Base-by-base conservation (phyloP, 108 stramenopile species). In the Licmophora abbreviata region DNA sequence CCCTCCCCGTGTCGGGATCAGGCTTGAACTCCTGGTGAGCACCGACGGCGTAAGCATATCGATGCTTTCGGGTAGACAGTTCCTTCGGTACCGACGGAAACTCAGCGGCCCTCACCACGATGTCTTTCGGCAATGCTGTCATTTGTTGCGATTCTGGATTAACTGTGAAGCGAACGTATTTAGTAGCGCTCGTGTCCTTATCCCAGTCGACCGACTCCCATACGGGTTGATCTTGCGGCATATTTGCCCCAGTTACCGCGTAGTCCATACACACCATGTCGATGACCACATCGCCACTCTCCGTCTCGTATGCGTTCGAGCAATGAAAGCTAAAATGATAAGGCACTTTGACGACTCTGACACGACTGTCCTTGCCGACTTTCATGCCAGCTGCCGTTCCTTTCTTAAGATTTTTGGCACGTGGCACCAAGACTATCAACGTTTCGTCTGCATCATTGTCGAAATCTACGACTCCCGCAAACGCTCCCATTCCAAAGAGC, bases 301-400 rank as follows among this genome's bases (percentile, higher is more conserved):
- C 67, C 31, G 62, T 52, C 57, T 77, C 70, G 47, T 51, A 77
- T 18, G 66, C 65, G 60, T 77, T 77, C 51, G 54, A 48, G 17
- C 58, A 56, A 40, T 77, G 76, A 46, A 72, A 72, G 36, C 51
- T 48, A 42, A 71, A 71, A 26, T 20, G 15, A 48, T 18, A 48
- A 17, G 50, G 50, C 14, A 53, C 54, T 34, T 57, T 41, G 59
- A 48, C 21, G 8, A 44, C 54, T 11, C 25, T 58, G 31, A 65
- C 30, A 21, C 64, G 48, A 4, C 51, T 50, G 42, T 65, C 64
- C 27, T 40, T 11, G 14, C 29, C 26, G 15, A n/a, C 1, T 29
- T 41, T 50, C 15, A 75, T 55, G 15, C 23, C 40, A 17, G 14
- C 45, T 29, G 57, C 57, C 11, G 24, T 27, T 14, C 20, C 48